A percentile compares a stretch with the other conserved stretches of the same genome.
Evolutionary conservation across 1,139 yeast species (phyloP).

Genomic region (Kodamaea alishanica): DNA sequence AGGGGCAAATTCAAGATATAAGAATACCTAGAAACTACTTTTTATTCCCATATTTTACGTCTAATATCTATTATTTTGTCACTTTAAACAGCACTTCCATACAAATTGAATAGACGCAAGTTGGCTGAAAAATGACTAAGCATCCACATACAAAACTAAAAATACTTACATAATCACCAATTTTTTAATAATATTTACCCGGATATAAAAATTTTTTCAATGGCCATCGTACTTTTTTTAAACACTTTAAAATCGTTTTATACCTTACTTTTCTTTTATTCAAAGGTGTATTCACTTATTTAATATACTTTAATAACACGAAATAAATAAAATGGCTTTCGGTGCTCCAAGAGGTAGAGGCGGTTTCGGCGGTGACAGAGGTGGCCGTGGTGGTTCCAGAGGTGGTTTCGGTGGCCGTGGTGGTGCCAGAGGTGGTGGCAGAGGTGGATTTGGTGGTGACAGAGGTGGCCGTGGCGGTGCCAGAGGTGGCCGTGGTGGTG

Average conservation of each 20-base stretch:
- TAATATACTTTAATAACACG: conserved; percentile 2
- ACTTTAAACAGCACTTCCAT: neutral
- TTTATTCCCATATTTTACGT: too few species aligned
- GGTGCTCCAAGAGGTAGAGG: conserved; percentile 34
- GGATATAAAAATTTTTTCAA: conserved; percentile 13
- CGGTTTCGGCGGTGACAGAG: conserved; percentile 36
- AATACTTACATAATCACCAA: conserved; percentile 13
- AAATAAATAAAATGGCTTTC: conserved; percentile 25
- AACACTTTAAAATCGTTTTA: conserved; percentile 6
- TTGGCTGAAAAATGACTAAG: conserved; percentile 12
- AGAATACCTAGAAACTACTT: too few species aligned
- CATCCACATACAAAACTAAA: conserved; percentile 11
- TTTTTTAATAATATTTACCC: conserved; percentile 16
- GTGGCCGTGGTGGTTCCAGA: conserved; percentile 47
- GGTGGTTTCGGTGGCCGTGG: conserved; percentile 36
- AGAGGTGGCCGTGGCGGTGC: conserved; percentile 30
- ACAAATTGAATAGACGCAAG: conserved; percentile 6
- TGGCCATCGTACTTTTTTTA: conserved; percentile 12
- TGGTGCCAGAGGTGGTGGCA: conserved; percentile 25
- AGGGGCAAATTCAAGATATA: too few species aligned
- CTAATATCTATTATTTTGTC: too few species aligned
- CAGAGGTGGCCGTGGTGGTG: conserved; percentile 36
- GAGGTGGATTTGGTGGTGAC: conserved; percentile 27
- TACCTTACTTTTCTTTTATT: conserved; percentile 1
- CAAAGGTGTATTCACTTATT: neutral